These are phyloP conservation scores for Candida buenavistaensis DNA, from an alignment of 1,139 yeast species.

Conservation along the genomic window DNA sequence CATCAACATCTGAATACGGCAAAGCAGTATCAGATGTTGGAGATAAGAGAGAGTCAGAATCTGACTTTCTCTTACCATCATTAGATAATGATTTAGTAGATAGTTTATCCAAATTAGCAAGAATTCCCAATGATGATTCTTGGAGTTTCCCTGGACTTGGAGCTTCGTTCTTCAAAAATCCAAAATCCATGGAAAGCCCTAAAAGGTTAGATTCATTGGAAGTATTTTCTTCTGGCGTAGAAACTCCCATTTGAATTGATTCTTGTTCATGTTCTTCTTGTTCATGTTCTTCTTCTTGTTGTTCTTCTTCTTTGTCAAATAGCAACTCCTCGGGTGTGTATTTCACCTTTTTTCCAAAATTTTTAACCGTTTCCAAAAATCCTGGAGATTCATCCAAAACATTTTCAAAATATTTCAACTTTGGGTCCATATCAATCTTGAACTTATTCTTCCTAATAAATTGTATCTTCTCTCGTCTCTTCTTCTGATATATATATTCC, in stretches of 20 bases:
- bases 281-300: too few species aligned
- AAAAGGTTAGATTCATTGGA: constrained; percentile 1
- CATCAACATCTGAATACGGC: too few species aligned
- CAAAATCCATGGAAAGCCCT: constrained; percentile 5
- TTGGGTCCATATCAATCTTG: constrained; percentile 18
- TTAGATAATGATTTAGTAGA: too few species aligned
- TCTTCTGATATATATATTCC: neutral
- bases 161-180: neutral
- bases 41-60: too few species aligned
- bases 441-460: constrained; percentile 14
- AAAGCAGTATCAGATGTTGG: too few species aligned
- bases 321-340: constrained; percentile 4
- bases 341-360: constrained; percentile 21
- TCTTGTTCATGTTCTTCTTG: constrained; percentile 1
- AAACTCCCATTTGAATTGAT: neutral
- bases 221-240: neutral
- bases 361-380: constrained; percentile 14
- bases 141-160: neutral
- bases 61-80: too few species aligned
- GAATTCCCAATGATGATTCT: neutral
- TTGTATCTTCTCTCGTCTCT: neutral
- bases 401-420: constrained; percentile 16
- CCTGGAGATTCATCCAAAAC: constrained; percentile 16
- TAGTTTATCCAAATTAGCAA: neutral
- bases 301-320: constrained; percentile 1